phyloP scores from a whole-genome alignment of 768 basidiomycete species.

The Phallus indusiatus region DNA sequence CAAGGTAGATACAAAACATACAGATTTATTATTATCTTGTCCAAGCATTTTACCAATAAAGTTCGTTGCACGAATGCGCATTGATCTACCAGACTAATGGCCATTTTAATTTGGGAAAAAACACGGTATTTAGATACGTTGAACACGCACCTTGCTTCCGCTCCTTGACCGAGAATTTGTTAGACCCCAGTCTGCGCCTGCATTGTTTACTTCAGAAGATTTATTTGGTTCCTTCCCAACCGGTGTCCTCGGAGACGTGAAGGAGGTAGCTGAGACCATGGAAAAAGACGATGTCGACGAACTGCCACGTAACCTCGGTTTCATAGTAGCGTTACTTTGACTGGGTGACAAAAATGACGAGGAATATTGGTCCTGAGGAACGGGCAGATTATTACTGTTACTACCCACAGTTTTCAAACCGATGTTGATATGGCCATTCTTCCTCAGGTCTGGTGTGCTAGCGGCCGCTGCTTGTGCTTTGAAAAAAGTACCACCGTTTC shows the following conservation, averaged over 20 bases:
- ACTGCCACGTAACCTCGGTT: constrained; percentile 2
- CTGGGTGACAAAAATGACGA: constrained; percentile 3
- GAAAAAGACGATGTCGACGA: constrained; percentile 8
- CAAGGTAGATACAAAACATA: constrained; percentile 26
- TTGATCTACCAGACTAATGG: constrained; percentile 39
- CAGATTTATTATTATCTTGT: constrained; percentile 59
- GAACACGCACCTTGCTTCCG: constrained; percentile 35
- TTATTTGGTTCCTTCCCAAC: background rate
- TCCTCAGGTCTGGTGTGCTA: constrained; percentile 72
- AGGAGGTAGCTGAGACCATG: background rate
- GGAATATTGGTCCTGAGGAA: background rate
- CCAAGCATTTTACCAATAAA: constrained; percentile 76
- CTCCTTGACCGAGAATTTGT: constrained; percentile 36
- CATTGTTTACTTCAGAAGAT: background rate
- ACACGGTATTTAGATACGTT: background rate
- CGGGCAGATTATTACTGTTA: background rate
- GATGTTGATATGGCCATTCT: background rate
- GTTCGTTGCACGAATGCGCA: constrained; percentile 54
- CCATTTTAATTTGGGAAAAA: background rate
- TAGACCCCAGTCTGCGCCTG: constrained; percentile 37
- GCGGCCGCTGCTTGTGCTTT: constrained; percentile 80
- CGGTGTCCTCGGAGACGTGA: background rate
- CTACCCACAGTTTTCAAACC: background rate
- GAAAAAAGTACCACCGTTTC: constrained; percentile 69
- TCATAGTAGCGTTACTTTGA: background rate